Evolutionary conservation across 1,139 yeast genomes (phyloP), one percentile per base, ranked within the genome.

Genomic region (Sugiyamaella paludigena): DNA sequence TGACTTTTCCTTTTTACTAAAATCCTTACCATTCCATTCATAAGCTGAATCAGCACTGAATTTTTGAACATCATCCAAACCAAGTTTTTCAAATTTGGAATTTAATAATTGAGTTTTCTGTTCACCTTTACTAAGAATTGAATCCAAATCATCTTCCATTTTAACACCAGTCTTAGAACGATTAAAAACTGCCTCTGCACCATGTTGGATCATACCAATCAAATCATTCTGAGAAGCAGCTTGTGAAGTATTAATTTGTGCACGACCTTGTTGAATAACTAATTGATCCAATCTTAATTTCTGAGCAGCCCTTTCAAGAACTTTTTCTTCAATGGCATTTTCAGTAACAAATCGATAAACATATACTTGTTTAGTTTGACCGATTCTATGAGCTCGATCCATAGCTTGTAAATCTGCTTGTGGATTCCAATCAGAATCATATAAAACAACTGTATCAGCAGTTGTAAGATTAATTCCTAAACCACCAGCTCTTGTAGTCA

Each of bases 401-500:
- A 92, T 92, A 1, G 98, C 98, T 69, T 92, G 98, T 60, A 92
- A 75, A 75, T 92, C 98, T 0, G 98, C 98, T 65, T 92, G 98
- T 1, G 98, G 98, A 63, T 92, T 92, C 98, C 98, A 92, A 69
- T 92, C 98, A 1, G 96, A 87, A 67, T 92, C 98, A 63, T 82
- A 92, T 33, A 92, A 71, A 7, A 92, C 79, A 49, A 92, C 98
- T 50, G 84, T 80, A 68, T 92, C 97, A 1, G 98, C 98, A 29
- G 88, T 79, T 0, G 97, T 91, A 63, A 92, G 76, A 63, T 92
- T 92, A 62, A 92, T 92, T 63, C 98, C 98, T 51, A 92, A 74
- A 10, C 98, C 98, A 70, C 98, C 98, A n/a, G 98, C 98, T 68
- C 98, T 81, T 0, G 98, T 92, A 0, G 98, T 92, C 55, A 92